A percentile compares a stretch with the other conserved stretches of the same genome.
phyloP scores from a whole-genome alignment of 306 rosid species.

The Gillenia trifoliata region DNA sequence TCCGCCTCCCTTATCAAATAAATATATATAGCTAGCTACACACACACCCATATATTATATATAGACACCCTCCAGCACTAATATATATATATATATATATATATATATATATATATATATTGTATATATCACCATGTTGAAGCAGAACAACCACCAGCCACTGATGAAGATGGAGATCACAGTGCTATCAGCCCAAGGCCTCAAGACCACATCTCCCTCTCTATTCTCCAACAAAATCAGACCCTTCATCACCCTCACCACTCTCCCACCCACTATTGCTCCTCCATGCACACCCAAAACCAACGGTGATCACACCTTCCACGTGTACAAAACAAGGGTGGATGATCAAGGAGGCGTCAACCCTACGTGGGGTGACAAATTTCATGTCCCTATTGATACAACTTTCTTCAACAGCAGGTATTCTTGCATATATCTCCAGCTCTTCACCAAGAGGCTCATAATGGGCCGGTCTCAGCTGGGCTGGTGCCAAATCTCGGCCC shows the following conservation, averaged over 20 bases:
- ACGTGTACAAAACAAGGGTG: constrained; percentile 33
- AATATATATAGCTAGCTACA: not conserved
- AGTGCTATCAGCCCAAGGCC: constrained; percentile 43
- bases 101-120: not conserved
- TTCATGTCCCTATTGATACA: constrained; percentile 38
- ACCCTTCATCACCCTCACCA: constrained; percentile 45
- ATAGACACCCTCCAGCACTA: not conserved
- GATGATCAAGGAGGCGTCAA: constrained; percentile 29
- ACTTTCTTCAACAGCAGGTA: constrained; percentile 33
- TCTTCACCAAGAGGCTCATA: constrained; percentile 34
- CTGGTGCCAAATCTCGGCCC: constrained; percentile 46
- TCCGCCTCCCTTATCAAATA: not conserved
- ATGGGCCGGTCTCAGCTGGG: constrained; percentile 41
- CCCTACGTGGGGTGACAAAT: constrained; percentile 41
- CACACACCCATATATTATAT: not conserved
- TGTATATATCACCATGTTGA: not conserved
- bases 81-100: not conserved
- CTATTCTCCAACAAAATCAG: constrained; percentile 25
- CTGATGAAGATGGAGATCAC: constrained; percentile 43
- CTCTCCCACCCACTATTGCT: not conserved
- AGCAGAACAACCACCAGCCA: constrained; percentile 7
- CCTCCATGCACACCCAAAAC: not conserved
- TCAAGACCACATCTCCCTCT: constrained; percentile 22
- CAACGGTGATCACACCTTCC: constrained; percentile 10
- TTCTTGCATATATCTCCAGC: constrained; percentile 37